A percentile compares a stretch with the other conserved stretches of the same genome.
Conservation (phyloP, 1,284 basidiomycete genomes). For the Inonotus hispidus region DNA sequence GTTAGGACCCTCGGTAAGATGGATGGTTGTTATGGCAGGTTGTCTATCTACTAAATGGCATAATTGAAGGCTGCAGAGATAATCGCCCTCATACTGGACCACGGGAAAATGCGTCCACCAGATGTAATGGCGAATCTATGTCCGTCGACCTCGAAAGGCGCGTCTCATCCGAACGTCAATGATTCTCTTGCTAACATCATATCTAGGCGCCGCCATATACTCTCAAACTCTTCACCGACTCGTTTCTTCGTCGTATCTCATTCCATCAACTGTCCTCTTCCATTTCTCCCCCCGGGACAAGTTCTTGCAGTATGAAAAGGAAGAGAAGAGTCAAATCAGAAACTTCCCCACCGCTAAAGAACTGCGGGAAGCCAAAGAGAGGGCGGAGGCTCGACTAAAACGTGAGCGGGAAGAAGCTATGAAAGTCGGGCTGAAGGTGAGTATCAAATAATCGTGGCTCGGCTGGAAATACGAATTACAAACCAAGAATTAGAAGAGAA, state of each 20-base stretch:
- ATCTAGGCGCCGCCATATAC: constrained; percentile 47
- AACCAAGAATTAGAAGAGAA: constrained; percentile 47
- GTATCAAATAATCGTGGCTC: constrained; percentile 22
- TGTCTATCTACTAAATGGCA: constrained; percentile 1
- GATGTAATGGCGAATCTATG: constrained; percentile 60
- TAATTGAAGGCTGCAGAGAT: constrained; percentile 62
- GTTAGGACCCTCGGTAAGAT: constrained; percentile 64
- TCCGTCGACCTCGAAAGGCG: constrained; percentile 55
- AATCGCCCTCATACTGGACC: constrained; percentile 71
- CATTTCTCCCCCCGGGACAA: constrained; percentile 74
- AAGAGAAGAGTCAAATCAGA: constrained; percentile 65
- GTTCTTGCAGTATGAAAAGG: constrained; percentile 64
- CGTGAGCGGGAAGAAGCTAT: constrained; percentile 69
- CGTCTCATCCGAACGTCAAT: constrained; percentile 6
- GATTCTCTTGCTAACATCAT: background rate
- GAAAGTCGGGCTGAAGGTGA: constrained; percentile 58
- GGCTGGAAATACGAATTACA: constrained; percentile 4
- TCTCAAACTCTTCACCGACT: constrained; percentile 58
- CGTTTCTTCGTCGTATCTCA: constrained; percentile 60
- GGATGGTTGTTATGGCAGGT: background rate
- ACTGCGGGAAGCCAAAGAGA: constrained; percentile 60
- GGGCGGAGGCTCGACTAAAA: constrained; percentile 54
- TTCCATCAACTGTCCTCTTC: constrained; percentile 65
- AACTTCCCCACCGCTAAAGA: constrained; percentile 76
- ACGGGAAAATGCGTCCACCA: constrained; percentile 79